A percentile compares a stretch with the other conserved stretches of the same genome.
These are phyloP conservation scores for Panaeolus papilionaceus DNA, from an alignment of 768 basidiomycete genomes.

Conservation along the genomic window DNA sequence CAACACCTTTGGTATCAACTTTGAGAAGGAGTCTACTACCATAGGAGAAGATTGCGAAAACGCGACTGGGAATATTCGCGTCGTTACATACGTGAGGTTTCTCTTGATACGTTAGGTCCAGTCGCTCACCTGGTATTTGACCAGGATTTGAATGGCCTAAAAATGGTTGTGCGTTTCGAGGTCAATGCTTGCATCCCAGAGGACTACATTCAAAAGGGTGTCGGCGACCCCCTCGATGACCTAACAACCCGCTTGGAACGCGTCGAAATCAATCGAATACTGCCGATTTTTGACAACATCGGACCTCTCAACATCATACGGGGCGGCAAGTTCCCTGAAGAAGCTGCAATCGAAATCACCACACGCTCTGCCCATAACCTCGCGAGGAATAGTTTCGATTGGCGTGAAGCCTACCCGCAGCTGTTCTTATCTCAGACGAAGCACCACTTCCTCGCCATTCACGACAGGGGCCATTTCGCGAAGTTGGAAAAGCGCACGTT, in stretches of 20 bases:
- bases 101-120: background rate
- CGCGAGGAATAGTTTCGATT: conserved; percentile 44
- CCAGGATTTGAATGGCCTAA: conserved; percentile 30
- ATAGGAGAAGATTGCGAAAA: conserved; percentile 46
- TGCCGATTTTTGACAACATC: background rate
- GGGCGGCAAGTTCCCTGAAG: background rate
- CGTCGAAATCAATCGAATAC: background rate
- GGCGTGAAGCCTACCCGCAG: conserved; percentile 69
- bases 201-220: background rate
- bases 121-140: background rate
- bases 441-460: conserved; percentile 64
- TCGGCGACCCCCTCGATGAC: background rate
- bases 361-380: conserved; percentile 44
- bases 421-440: conserved; percentile 73
- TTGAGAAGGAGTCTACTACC: conserved; percentile 54
- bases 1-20: conserved; percentile 56
- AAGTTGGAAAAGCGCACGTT: conserved; percentile 55
- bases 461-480: conserved; percentile 59
- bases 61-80: conserved; percentile 57
- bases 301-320: background rate
- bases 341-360: conserved; percentile 44
- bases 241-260: background rate
- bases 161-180: conserved; percentile 37
- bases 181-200: conserved; percentile 34
- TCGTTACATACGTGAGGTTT: conserved; percentile 55